phyloP scores from a whole-genome alignment of 257 asterid genomes.

The Solanum dulcamara region DNA sequence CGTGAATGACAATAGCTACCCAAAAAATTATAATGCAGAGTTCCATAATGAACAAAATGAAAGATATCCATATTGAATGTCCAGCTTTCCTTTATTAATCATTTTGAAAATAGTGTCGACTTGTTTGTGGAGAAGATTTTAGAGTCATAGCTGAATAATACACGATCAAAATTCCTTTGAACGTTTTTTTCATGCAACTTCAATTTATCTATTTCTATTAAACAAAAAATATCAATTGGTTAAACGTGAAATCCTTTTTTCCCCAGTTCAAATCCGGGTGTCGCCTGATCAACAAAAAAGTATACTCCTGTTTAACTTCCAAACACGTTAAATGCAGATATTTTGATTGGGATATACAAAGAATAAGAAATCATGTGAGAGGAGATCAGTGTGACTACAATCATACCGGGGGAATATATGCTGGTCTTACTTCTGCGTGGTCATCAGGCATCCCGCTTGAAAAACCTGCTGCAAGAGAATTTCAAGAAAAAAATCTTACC shows the following conservation, averaged over 20 bases:
- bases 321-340: neutral
- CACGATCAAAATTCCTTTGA: neutral
- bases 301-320: neutral
- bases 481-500: neutral
- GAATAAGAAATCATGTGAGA: neutral
- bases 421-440: neutral
- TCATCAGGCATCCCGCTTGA: neutral
- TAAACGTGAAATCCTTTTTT: neutral
- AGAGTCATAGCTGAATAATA: neutral
- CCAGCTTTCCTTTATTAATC: neutral
- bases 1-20: neutral
- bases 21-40: neutral
- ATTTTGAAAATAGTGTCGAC: neutral
- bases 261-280: too few relatives aligned
- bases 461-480: neutral
- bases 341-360: neutral
- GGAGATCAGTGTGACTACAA: neutral
- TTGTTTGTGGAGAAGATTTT: neutral
- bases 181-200: neutral
- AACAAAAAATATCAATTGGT: neutral
- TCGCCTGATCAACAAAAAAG: too few relatives aligned
- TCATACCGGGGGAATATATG: neutral
- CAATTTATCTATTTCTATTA: neutral
- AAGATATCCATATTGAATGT: neutral
- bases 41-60: neutral